Evolutionary conservation across 495 filamentous ascomycete genomes (phyloP).

Genomic region (Xylaria intraflava): DNA sequence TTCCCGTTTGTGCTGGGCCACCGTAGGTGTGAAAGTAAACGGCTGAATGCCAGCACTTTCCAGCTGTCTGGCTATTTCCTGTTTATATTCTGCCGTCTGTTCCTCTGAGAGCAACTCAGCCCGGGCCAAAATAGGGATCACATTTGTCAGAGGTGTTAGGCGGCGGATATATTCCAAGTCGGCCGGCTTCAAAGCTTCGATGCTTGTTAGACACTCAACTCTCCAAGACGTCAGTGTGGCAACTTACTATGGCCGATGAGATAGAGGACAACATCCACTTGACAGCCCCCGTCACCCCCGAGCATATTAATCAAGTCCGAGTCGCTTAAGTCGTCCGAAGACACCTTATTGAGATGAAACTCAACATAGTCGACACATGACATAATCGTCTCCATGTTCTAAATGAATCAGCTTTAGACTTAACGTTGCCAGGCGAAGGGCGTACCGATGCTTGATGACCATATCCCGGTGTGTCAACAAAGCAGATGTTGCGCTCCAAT

Average conservation of each 20-base stretch:
- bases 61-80: conserved; percentile 53
- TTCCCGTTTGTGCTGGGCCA: conserved; percentile 6
- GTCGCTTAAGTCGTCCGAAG: conserved; percentile 54
- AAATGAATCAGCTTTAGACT: conserved; percentile 1
- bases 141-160: conserved; percentile 72
- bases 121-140: conserved; percentile 78
- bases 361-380: conserved; percentile 64
- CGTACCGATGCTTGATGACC: conserved; percentile 53
- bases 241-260: conserved; percentile 48
- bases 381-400: conserved; percentile 60
- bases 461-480: conserved; percentile 86
- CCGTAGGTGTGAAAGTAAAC: conserved; percentile 56
- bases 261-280: conserved; percentile 86
- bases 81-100: conserved; percentile 56
- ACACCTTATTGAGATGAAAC: conserved; percentile 60
- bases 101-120: conserved; percentile 60
- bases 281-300: conserved; percentile 77
- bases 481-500: conserved; percentile 89
- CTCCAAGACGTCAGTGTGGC: not conserved
- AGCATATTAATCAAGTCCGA: conserved; percentile 73
- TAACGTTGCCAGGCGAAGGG: not conserved
- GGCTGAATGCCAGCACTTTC: conserved; percentile 54
- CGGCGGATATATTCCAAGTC: conserved; percentile 73
- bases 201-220: conserved; percentile 15
- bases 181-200: conserved; percentile 58